These are phyloP conservation scores for Diplodia intermedia DNA, from an alignment of 2,329 filamentous ascomycete species.

Conservation along the genomic window DNA sequence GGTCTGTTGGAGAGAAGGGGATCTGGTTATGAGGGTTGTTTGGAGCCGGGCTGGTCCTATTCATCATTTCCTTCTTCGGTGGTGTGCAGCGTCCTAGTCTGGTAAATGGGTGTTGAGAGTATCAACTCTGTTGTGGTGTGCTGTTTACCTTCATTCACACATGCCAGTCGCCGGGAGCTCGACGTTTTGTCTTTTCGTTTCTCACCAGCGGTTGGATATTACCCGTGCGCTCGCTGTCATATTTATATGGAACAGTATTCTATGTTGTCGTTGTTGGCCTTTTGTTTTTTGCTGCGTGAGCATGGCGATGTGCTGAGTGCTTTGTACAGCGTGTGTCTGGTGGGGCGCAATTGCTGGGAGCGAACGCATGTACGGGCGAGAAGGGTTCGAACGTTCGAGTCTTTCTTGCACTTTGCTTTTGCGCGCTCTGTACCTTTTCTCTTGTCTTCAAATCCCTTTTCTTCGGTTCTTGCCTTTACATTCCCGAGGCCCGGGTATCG, in stretches of 20 bases:
- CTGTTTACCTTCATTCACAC: neutral
- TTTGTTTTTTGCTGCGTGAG: neutral
- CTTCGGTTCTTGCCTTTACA: no score
- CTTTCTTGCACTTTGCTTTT: neutral
- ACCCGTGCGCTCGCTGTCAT: conserved; percentile 1
- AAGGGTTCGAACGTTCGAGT: neutral
- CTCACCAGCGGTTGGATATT: neutral
- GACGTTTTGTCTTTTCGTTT: neutral
- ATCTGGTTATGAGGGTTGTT: neutral
- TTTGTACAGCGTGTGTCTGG: neutral
- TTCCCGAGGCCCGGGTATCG: no score
- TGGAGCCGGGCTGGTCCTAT: neutral
- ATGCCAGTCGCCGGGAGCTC: neutral
- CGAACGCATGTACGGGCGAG: neutral
- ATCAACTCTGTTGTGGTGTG: neutral
- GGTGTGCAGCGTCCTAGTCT: neutral
- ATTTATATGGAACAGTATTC: neutral
- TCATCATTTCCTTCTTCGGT: neutral
- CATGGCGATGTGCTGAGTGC: neutral
- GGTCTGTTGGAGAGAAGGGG: neutral
- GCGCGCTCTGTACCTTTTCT: no score
- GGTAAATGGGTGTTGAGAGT: neutral
- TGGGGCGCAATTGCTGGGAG: neutral
- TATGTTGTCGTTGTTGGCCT: neutral
- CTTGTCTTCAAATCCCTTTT: no score